Percentiles rank a stretch among this genome's conserved stretches.
Conservation (phyloP, 2,329 filamentous ascomycete genomes). For the Teratosphaeria zuluensis region DNA sequence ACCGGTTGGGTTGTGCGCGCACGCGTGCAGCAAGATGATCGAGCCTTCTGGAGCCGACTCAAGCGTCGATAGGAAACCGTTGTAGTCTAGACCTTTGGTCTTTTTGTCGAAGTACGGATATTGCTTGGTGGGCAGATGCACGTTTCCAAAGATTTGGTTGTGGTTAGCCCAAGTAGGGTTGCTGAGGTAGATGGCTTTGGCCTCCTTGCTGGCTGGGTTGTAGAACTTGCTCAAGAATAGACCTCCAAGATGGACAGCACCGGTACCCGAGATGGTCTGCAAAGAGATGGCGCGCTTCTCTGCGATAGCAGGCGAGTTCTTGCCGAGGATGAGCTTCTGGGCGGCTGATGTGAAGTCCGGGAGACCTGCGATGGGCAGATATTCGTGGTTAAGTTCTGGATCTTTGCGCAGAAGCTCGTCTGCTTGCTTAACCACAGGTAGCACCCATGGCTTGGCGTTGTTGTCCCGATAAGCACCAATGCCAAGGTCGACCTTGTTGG, state of each 20-base stretch:
- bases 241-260: conserved; percentile 84
- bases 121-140: conserved; percentile 62
- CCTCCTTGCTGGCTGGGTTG: conserved; percentile 49
- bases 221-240: conserved; percentile 94
- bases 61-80: conserved; percentile 70
- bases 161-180: conserved; percentile 98
- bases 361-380: conserved; percentile 89
- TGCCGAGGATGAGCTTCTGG: conserved; percentile 78
- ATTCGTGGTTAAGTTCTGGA: conserved; percentile 92
- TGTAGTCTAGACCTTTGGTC: conserved; percentile 85
- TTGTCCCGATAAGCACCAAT: conserved; percentile 93
- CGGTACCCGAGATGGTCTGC: conserved; percentile 95
- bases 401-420: conserved; percentile 82
- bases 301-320: conserved; percentile 66
- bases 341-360: conserved; percentile 78
- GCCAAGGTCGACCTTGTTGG: conserved; percentile 86
- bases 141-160: conserved; percentile 95
- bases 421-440: conserved; percentile 95
- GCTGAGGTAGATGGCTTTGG: conserved; percentile 72
- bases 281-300: conserved; percentile 75
- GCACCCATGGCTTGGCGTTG: conserved; percentile 91
- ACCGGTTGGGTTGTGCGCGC: conserved; percentile 95
- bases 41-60: conserved; percentile 64
- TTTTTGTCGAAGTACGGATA: conserved; percentile 92
- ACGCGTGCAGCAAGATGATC: conserved; percentile 86